A percentile compares a stretch with the other conserved stretches of the same genome.
These are phyloP conservation scores for Hyphopichia khmerensis DNA, from an alignment of 1,139 yeast species.

Conservation along the genomic window DNA sequence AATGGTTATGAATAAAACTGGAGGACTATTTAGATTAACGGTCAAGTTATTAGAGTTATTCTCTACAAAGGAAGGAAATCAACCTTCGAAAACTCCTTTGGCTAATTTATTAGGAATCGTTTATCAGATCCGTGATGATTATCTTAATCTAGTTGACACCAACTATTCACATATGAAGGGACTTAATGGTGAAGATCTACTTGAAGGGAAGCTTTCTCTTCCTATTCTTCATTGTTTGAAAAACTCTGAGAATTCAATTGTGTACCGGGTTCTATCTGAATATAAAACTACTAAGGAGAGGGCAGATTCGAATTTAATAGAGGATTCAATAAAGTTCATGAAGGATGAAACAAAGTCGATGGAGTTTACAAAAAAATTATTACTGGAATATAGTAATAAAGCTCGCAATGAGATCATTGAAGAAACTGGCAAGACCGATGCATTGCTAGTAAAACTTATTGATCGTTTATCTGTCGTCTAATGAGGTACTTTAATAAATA, in stretches of 20 bases:
- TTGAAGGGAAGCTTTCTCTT: constrained; percentile 86
- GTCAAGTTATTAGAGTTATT: constrained; percentile 56
- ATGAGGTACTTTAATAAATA: background rate
- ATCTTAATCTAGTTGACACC: constrained; percentile 57
- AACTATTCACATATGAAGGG: constrained; percentile 69
- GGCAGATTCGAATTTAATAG: constrained; percentile 14
- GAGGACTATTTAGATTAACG: constrained; percentile 79
- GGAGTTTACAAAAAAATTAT: constrained; percentile 18
- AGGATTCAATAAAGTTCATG: constrained; percentile 23
- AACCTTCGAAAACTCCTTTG: constrained; percentile 39
- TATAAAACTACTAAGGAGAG: constrained; percentile 17
- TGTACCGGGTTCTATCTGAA: constrained; percentile 21
- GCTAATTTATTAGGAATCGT: constrained; percentile 80
- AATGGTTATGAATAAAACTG: constrained; percentile 89
- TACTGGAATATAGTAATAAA: constrained; percentile 17
- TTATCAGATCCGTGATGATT: constrained; percentile 84
- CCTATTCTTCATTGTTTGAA: constrained; percentile 66
- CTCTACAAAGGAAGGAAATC: constrained; percentile 6
- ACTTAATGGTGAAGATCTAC: constrained; percentile 72
- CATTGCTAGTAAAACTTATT: constrained; percentile 10
- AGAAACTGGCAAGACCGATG: constrained; percentile 3
- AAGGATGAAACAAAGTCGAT: constrained; percentile 18
- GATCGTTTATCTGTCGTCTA: constrained; percentile 11
- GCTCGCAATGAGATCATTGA: constrained; percentile 10
- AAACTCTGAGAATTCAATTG: constrained; percentile 22